These are phyloP conservation scores for Podaxis carcinomalis DNA, from an alignment of 768 basidiomycete species.

Conservation along the genomic window DNA sequence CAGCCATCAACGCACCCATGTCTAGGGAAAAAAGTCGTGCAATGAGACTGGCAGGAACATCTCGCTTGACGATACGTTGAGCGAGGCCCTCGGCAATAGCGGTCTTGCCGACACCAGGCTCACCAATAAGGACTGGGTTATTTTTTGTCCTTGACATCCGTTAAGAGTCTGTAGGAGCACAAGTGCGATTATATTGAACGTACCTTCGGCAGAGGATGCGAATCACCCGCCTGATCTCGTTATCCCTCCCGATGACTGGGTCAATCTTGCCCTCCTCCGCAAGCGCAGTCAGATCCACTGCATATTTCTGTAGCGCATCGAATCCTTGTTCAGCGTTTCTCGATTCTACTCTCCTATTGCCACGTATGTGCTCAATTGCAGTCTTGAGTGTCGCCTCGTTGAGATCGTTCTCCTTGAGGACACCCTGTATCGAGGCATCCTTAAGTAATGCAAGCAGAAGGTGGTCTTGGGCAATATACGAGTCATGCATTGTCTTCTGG, in stretches of 20 bases:
- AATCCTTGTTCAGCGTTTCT: conserved; percentile 89
- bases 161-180: background rate
- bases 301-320: conserved; percentile 88
- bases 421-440: conserved; percentile 57
- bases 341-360: conserved; percentile 81
- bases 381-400: conserved; percentile 70
- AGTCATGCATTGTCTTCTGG: conserved; percentile 84
- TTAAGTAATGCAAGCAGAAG: conserved; percentile 81
- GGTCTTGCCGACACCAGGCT: conserved; percentile 95
- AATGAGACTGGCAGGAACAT: conserved; percentile 75
- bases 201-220: conserved; percentile 80
- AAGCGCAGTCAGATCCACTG: conserved; percentile 78
- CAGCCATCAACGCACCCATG: conserved; percentile 94
- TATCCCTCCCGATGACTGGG: conserved; percentile 90
- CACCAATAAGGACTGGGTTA: conserved; percentile 95
- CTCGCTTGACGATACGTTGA: conserved; percentile 90
- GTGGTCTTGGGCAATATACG: conserved; percentile 92
- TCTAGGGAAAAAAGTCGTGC: conserved; percentile 81
- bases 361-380: conserved; percentile 74
- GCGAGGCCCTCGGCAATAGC: conserved; percentile 94
- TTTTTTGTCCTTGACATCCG: conserved; percentile 72
- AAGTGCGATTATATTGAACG: conserved; percentile 19
- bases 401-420: conserved; percentile 75
- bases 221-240: conserved; percentile 83
- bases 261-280: conserved; percentile 95